A percentile compares a stretch with the other conserved stretches of the same genome.
Evolutionary conservation across 2,329 filamentous ascomycete species (phyloP).

Genomic region (Paecilomyces sp.): DNA sequence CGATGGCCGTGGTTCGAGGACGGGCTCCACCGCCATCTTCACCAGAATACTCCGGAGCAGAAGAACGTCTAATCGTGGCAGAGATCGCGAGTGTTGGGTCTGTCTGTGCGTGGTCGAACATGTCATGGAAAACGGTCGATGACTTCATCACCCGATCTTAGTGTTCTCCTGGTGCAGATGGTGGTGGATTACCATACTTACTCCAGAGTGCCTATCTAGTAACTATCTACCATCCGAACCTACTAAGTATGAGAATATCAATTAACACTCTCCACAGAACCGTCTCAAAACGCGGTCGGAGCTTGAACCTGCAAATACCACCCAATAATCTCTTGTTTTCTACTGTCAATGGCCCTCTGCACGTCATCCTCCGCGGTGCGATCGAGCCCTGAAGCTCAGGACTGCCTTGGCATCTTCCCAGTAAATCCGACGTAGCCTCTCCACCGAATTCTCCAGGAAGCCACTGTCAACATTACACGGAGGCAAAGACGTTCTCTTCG

Average conservation of each 20-base stretch:
- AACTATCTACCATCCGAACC: not conserved
- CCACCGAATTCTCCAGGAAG: not conserved
- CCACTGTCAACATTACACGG: not conserved
- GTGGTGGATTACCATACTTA: too few relatives aligned
- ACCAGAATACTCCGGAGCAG: too few relatives aligned
- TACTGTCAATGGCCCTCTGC: not conserved
- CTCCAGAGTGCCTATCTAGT: too few relatives aligned
- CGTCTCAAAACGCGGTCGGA: not conserved
- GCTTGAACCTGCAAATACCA: not conserved
- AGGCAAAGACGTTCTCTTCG: not conserved
- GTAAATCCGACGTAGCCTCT: not conserved
- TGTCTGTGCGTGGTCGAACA: too few relatives aligned
- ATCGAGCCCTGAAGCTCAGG: not conserved
- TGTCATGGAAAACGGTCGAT: not conserved
- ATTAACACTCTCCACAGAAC: not conserved
- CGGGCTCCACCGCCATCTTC: too few relatives aligned
- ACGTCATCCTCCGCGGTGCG: not conserved
- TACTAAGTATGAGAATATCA: too few relatives aligned
- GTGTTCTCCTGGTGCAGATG: not conserved
- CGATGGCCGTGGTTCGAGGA: too few relatives aligned
- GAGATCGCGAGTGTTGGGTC: not conserved
- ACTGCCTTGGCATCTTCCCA: not conserved
- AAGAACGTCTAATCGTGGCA: too few relatives aligned
- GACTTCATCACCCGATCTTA: not conserved
- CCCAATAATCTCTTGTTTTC: not conserved